Base-by-base conservation (phyloP, 2,329 filamentous ascomycete genomes). In the Botryotinia calthae region DNA sequence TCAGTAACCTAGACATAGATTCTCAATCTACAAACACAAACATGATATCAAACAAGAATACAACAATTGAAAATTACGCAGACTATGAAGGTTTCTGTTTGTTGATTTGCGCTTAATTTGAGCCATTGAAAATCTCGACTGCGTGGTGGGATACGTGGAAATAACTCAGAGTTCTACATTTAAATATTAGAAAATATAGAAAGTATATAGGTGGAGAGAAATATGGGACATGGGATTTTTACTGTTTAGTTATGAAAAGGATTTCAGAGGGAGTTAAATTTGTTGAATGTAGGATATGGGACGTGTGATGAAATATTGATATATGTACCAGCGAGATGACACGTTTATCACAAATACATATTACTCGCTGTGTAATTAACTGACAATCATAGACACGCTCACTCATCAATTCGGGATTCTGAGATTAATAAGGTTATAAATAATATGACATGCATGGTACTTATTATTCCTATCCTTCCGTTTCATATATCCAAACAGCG, bases 171-270 rank as follows among this genome's bases (percentile, higher is more conserved):
- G 2, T 51, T 51, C 5, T n/a, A 51, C 12, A n/a, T 1, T 16
- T 7, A 7, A n/a, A n/a, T 5, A n/a, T 4, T 51, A n/a, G 48
- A 51, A n/a, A 25, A n/a, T 51, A 1, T 10, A 14, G 40, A n/a
- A 4, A n/a, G 14, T 14, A 4, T 51, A 16, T 16, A 16, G 4
- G 2, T 14, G 0, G n/a, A 51, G 48, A 48, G 25, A 51, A n/a
- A 12, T 4, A 2, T 25, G 48, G 0, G 10, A n/a, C 0, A n/a
- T 10, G 46, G 1, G 9, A 25, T 0, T 25, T 25, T 10, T 2
- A 51, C 22, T 22, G 4, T 10, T 51, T 42, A 14, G 0, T 14
- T 51, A 25, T n/a, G 48, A n/a, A n/a, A 51, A 14, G 10, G 5
- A n/a, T 14, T 0, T n/a, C 12, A 14, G 14, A 51, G 48, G 4